phyloP scores from a whole-genome alignment of 331 rosid genomes.

The Spiraea crenata region DNA sequence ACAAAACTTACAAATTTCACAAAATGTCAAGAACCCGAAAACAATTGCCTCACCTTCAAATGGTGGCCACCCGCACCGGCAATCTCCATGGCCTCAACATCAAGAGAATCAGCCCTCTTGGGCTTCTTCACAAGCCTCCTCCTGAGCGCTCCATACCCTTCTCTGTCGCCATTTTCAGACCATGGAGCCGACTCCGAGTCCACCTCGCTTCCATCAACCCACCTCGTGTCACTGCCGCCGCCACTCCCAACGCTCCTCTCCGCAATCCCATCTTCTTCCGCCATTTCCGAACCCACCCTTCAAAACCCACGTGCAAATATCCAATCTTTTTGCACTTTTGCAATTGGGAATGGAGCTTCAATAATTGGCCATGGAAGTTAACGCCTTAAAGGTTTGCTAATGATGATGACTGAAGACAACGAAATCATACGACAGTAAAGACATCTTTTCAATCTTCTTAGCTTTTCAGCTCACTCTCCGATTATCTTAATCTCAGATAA shows the following conservation, averaged over 20 bases:
- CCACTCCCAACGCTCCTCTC: conserved; percentile 32
- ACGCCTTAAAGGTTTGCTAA: neutral
- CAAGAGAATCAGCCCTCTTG: conserved; percentile 81
- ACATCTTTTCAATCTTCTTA: too few species aligned
- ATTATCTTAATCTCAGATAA: too few species aligned
- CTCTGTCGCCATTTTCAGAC: conserved; percentile 42
- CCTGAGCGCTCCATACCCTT: conserved; percentile 62
- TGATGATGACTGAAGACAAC: neutral
- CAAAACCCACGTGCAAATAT: conserved; percentile 26
- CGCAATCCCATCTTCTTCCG: conserved; percentile 53
- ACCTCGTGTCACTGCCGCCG: conserved; percentile 55
- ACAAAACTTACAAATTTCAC: conserved; percentile 1
- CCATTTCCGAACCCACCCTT: conserved; percentile 39
- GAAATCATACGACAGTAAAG: too few species aligned
- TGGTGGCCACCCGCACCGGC: conserved; percentile 51
- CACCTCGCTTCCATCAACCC: conserved; percentile 91
- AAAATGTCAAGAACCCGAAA: neutral
- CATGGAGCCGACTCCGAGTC: conserved; percentile 52
- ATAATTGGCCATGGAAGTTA: neutral
- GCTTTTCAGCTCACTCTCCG: too few species aligned
- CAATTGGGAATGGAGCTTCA: neutral
- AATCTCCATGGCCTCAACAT: conserved; percentile 88
- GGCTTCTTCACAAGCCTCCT: conserved; percentile 83
- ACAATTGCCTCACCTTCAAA: conserved; percentile 36
- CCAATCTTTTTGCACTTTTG: neutral